These are phyloP conservation scores for Pythium chondricola DNA, from an alignment of 352 stramenopile genomes.

Conservation along the genomic window DNA sequence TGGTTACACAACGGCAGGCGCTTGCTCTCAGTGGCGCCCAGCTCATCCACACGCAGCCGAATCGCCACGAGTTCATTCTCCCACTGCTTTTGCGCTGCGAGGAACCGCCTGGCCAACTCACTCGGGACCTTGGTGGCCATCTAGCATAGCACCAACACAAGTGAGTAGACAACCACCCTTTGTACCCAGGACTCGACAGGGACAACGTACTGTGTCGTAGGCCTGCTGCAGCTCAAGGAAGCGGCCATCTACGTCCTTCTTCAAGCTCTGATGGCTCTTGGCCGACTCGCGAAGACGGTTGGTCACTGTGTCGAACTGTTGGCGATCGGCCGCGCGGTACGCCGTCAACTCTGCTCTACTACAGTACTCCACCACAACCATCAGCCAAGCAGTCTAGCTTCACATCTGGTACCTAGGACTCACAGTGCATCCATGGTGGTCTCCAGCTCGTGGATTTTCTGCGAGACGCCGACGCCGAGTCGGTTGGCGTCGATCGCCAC, in stretches of 20 bases:
- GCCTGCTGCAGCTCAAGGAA: conserved; percentile 32
- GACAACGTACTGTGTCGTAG: conserved; percentile 31
- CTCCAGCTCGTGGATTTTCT: conserved; percentile 38
- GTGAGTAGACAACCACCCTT: background rate
- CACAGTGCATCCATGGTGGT: conserved; percentile 34
- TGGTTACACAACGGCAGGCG: too few species aligned
- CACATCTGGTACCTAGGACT: conserved; percentile 1
- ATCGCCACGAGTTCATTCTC: conserved; percentile 30
- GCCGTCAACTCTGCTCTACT: conserved; percentile 35
- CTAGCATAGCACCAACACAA: conserved; percentile 10
- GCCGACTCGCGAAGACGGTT: conserved; percentile 45
- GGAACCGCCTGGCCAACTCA: conserved; percentile 41
- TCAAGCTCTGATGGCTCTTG: conserved; percentile 34
- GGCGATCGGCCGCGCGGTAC: conserved; percentile 39
- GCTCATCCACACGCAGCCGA: conserved; percentile 24
- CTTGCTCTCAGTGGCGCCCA: conserved; percentile 11
- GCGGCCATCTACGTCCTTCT: conserved; percentile 35
- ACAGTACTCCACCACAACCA: background rate
- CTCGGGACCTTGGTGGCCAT: conserved; percentile 46
- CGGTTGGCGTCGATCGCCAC: background rate
- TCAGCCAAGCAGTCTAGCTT: background rate
- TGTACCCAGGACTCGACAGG: too few species aligned
- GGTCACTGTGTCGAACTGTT: conserved; percentile 56
- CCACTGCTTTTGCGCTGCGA: conserved; percentile 39
- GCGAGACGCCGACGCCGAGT: conserved; percentile 12